Evolutionary conservation across 78 protist species (phyloP).

Genomic region (slime mould (Dictyostelium discoideum)): DNA sequence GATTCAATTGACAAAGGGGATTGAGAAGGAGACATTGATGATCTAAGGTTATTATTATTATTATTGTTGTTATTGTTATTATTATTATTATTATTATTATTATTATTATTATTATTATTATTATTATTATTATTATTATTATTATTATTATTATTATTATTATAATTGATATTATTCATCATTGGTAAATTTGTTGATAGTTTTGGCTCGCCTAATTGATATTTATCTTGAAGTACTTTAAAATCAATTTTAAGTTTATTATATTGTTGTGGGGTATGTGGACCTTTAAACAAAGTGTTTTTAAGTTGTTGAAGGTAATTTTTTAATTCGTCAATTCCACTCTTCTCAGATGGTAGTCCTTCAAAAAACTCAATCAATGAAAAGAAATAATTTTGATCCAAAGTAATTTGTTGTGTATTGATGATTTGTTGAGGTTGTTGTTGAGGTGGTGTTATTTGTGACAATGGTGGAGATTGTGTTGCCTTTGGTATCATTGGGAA

Average conservation of each 20-base stretch:
- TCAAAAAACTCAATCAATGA: conserved; percentile 11
- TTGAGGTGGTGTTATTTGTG: conserved; percentile 12
- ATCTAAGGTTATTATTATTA: neutral
- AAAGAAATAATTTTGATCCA: conserved; percentile 28
- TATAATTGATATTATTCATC: neutral
- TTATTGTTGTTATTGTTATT: too few species aligned
- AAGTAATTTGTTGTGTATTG: neutral
- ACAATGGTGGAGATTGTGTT: neutral
- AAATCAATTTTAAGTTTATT: conserved; percentile 24
- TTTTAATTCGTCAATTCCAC: conserved; percentile 7
- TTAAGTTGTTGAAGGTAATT: neutral
- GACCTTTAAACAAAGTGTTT: conserved; percentile 7
- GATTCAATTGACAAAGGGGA: conserved; percentile 19
- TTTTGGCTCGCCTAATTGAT: neutral
- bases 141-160: neutral
- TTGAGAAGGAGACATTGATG: neutral
- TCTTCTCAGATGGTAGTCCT: neutral
- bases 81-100: neutral
- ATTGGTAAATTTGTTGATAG: neutral
- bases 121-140: neutral
- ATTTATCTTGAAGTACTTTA: neutral
- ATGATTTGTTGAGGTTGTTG: neutral
- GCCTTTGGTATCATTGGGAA: neutral
- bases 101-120: neutral
- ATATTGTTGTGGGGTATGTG: conserved; percentile 14